These are phyloP conservation scores for Vitis hybrid DNA, from an alignment of 177 flowering plant species.

Conservation along the genomic window DNA sequence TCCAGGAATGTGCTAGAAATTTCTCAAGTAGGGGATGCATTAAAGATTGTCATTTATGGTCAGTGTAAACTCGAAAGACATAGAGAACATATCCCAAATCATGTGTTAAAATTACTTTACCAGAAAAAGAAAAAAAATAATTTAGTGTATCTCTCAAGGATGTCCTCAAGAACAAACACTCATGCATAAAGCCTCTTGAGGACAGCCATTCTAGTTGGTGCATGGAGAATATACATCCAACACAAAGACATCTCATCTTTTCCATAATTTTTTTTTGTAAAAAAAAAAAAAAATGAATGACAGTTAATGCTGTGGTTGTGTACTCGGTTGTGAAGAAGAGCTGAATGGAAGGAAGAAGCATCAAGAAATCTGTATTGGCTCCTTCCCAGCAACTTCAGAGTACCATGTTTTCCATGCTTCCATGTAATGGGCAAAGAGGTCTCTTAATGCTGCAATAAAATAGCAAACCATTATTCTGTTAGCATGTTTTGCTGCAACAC, in stretches of 20 bases:
- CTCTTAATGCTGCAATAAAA: conserved; percentile 66
- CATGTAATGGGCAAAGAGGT: conserved; percentile 75
- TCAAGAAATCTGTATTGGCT: conserved; percentile 35
- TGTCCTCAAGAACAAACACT: no score
- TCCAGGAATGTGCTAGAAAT: no score
- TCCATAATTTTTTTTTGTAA: not conserved
- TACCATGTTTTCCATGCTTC: conserved; percentile 94
- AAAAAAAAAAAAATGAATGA: not conserved
- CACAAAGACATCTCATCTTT: conserved; percentile 15
- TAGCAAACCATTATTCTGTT: not conserved
- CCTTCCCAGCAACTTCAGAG: conserved; percentile 63
- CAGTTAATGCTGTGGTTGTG: conserved; percentile 16
- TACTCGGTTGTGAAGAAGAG: conserved; percentile 3
- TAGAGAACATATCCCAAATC: not conserved
- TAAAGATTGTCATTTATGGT: no score
- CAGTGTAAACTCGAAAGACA: no score
- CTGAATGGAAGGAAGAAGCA: not conserved
- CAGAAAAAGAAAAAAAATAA: not conserved
- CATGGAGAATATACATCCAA: conserved; percentile 30
- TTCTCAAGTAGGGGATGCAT: no score
- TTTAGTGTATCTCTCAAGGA: not conserved
- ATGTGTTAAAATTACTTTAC: not conserved
- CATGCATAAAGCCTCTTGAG: not conserved
- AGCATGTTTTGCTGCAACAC: not conserved
- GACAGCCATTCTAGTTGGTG: conserved; percentile 19